Conservation (phyloP, 495 filamentous ascomycete species). For the Apodospora peruviana region DNA sequence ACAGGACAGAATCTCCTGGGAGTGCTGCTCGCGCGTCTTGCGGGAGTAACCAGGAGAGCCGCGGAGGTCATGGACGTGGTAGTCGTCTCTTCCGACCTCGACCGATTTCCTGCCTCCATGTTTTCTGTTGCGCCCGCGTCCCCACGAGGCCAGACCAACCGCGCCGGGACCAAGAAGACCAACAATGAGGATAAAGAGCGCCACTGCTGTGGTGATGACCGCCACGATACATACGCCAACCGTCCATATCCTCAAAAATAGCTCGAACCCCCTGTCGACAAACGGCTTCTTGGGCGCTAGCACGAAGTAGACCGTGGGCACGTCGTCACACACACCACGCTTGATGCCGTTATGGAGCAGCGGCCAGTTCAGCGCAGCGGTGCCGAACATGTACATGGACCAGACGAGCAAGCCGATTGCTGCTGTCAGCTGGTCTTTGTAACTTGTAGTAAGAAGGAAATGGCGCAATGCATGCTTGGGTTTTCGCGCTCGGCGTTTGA, state of each 20-base stretch:
- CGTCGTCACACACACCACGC: slow-evolving; percentile 15
- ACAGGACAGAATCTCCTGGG: slow-evolving; percentile 21
- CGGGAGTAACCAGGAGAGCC: slow-evolving; percentile 12
- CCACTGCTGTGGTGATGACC: slow-evolving; percentile 21
- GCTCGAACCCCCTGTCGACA: slow-evolving; percentile 13
- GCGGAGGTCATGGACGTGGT: slow-evolving; percentile 9
- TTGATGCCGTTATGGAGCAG: slow-evolving; percentile 23
- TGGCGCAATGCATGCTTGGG: slow-evolving; percentile 15
- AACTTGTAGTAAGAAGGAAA: slow-evolving; percentile 20
- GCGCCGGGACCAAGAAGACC: slow-evolving; percentile 12
- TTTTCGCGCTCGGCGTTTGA: slow-evolving; percentile 12
- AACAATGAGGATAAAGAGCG: slow-evolving; percentile 17
- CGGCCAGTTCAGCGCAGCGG: slow-evolving; percentile 24
- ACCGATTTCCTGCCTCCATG: slow-evolving; percentile 7
- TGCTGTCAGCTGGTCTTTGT: slow-evolving; percentile 24
- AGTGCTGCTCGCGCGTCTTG: slow-evolving; percentile 15
- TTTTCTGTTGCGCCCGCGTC: neutral
- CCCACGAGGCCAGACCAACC: slow-evolving; percentile 7
- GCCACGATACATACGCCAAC: slow-evolving; percentile 24
- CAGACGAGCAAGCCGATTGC: slow-evolving; percentile 22
- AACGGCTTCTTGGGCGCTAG: slow-evolving; percentile 25
- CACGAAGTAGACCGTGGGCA: slow-evolving; percentile 27
- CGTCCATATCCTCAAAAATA: slow-evolving; percentile 23
- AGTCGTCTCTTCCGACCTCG: slow-evolving; percentile 7
- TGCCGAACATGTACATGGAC: slow-evolving; percentile 24